Evolutionary conservation across 306 rosid species (phyloP), one percentile per base, ranked within the genome.

Genomic region (Ceratonia siliqua): DNA sequence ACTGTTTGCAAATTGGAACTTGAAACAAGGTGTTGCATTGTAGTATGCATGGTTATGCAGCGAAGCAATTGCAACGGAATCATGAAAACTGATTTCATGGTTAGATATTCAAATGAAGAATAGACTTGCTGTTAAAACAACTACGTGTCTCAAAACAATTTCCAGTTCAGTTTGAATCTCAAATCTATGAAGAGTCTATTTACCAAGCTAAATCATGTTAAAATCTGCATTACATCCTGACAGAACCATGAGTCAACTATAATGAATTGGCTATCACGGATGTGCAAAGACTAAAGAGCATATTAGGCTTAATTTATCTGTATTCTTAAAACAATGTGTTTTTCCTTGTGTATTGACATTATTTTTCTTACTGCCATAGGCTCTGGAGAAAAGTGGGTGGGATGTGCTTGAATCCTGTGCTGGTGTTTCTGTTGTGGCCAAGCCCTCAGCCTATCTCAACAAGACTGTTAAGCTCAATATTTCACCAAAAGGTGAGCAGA

Each of bases 381-480:
- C 76, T 20, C 89, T 94, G 68, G 89, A 87, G 89, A 86, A 77
- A 35, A 80, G 84, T 71, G 97, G 97, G 30, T 94, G 99, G 99
- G 97, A 92, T 8, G 95, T 89, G 75, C 84, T 94, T 46, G 90
- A 92, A 80, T 79, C 96, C 45, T 62, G 66, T 21, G 92, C 85
- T 18, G 99, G 99, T 45, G 82, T 90, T 68, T 94, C 97, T 59
- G 77, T 90, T 80, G 99, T 94, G 73, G 99, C 99, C 36, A 94
- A 85, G 82, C 99, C 96, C 18, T 78, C 92, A 35, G 81, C 90
- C 72, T 91, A 90, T 81, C 85, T 87, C 62, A 87, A 82, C 85
- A 94, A 88, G 87, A 76, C 73, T 63, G 67, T 85, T 33, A 85
- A 54, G 83, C 55, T 93, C 64, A 65, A 85, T 54, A 73, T 39